These are phyloP conservation scores for Aureobasidium zeae DNA, from an alignment of 2,329 filamentous ascomycete species.

Conservation along the genomic window DNA sequence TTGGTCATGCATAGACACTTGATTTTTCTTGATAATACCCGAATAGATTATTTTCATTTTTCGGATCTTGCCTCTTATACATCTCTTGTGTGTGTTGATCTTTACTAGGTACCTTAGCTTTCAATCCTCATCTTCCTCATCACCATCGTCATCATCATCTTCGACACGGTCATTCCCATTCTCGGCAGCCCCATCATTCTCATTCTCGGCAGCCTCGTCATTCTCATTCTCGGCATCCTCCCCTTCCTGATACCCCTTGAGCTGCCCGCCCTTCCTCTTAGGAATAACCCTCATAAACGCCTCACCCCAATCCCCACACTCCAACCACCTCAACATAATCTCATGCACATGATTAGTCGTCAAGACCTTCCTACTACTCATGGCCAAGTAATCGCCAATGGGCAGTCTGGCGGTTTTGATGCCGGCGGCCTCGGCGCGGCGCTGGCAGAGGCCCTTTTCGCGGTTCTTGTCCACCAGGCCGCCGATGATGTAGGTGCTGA, in stretches of 20 bases:
- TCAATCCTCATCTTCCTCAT: constrained; percentile 9
- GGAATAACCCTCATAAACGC: constrained; percentile 86
- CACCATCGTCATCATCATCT: neutral
- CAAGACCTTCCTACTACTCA: constrained; percentile 76
- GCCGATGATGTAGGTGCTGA: constrained; percentile 86
- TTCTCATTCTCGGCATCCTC: constrained; percentile 17
- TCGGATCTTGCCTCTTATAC: too few species aligned
- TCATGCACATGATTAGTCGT: constrained; percentile 94
- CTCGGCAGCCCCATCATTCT: constrained; percentile 17
- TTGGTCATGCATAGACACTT: too few species aligned
- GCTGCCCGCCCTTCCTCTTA: constrained; percentile 67
- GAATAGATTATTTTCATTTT: too few species aligned
- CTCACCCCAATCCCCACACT: constrained; percentile 80
- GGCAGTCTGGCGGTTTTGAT: constrained; percentile 85
- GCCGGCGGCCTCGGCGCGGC: constrained; percentile 61
- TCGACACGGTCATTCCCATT: constrained; percentile 9
- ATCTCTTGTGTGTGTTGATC: too few species aligned
- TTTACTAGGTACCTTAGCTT: too few species aligned
- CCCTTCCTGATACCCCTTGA: constrained; percentile 16
- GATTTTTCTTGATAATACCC: too few species aligned
- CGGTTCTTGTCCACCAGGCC: constrained; percentile 94
- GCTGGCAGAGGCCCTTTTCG: constrained; percentile 90
- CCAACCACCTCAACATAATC: constrained; percentile 91
- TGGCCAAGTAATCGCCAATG: constrained; percentile 89
- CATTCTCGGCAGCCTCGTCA: constrained; percentile 13